Evolutionary conservation across 2,329 filamentous ascomycete species (phyloP).

Genomic region (Triangularia verruculosa): DNA sequence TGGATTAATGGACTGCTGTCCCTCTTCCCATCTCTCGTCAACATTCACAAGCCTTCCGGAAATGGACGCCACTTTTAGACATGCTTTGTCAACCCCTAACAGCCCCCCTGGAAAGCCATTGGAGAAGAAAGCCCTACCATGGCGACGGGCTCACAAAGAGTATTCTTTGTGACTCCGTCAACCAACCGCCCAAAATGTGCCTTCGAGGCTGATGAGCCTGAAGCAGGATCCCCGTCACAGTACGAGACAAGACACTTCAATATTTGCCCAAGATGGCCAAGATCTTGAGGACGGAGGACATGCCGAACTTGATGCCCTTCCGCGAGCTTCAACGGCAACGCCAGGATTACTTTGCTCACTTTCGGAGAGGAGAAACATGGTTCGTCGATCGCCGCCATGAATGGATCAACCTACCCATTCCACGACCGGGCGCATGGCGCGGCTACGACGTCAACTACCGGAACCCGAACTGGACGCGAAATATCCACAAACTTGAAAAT

Average conservation of each 20-base stretch:
- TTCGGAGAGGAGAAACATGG: background rate
- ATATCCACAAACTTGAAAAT: background rate
- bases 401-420: background rate
- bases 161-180: background rate
- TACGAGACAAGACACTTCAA: background rate
- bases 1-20: too few relatives aligned
- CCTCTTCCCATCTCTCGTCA: too few relatives aligned
- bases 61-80: background rate
- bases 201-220: background rate
- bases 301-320: background rate
- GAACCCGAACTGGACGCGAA: background rate
- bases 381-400: background rate
- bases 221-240: background rate
- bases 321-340: background rate
- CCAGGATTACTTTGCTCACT: background rate
- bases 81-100: background rate
- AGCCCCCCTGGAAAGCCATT: background rate
- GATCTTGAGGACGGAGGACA: background rate
- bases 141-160: background rate
- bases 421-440: background rate
- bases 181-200: background rate
- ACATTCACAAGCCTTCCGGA: background rate
- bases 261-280: background rate
- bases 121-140: background rate
- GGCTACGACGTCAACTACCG: background rate